Evolutionary conservation across 495 filamentous ascomycete genomes (phyloP).

Genomic region (Penicillium desertorum): DNA sequence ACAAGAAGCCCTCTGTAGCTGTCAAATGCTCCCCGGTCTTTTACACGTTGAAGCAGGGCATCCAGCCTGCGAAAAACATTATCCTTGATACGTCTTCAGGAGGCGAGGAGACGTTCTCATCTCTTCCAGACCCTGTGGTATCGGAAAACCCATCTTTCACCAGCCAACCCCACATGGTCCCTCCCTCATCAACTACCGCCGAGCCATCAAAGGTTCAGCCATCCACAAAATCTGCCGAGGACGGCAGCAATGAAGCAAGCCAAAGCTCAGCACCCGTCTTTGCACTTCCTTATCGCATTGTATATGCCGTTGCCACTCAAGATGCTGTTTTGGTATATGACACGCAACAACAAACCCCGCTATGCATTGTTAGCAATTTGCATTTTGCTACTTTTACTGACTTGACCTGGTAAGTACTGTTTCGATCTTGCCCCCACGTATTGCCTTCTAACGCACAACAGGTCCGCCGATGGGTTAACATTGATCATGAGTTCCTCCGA

Average conservation of each 20-base stretch:
- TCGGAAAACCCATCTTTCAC: constrained; percentile 51
- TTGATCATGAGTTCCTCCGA: constrained; percentile 96
- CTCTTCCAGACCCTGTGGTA: constrained; percentile 79
- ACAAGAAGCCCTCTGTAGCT: constrained; percentile 97
- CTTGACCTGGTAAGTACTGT: constrained; percentile 74
- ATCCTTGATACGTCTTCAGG: constrained; percentile 88
- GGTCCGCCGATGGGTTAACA: constrained; percentile 90
- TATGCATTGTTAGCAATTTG: constrained; percentile 92
- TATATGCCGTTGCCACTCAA: constrained; percentile 96
- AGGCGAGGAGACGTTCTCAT: constrained; percentile 75
- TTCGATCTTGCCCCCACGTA: constrained; percentile 20
- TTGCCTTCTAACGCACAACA: constrained; percentile 37
- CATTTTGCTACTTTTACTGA: constrained; percentile 98
- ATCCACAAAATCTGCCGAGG: constrained; percentile 53
- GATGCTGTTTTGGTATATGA: constrained; percentile 96
- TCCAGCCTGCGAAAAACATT: constrained; percentile 76
- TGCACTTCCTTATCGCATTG: constrained; percentile 83
- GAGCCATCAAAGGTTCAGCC: constrained; percentile 46
- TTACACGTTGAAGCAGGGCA: constrained; percentile 73
- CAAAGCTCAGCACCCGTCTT: constrained; percentile 68
- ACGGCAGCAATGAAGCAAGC: constrained; percentile 49
- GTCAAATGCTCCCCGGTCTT: constrained; percentile 90
- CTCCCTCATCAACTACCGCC: constrained; percentile 61
- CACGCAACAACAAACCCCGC: constrained; percentile 90
- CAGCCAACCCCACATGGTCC: constrained; percentile 72